These are phyloP conservation scores for Magnaporthales sp. DNA, from an alignment of 2,329 filamentous ascomycete species.

Conservation along the genomic window DNA sequence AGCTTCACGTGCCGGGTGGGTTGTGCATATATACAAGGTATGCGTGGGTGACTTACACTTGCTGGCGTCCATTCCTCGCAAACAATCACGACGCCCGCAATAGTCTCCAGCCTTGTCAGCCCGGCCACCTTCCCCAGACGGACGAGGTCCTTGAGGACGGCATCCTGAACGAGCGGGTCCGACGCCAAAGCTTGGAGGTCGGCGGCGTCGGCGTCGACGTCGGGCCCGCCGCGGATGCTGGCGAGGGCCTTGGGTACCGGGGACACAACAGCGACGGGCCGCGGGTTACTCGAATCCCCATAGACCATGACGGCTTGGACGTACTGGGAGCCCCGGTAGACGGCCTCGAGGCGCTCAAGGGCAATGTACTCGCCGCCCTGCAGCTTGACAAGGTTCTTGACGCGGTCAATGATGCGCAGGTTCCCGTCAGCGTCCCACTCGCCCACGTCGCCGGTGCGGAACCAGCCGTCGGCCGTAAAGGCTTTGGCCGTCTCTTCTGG, in stretches of 20 bases:
- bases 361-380: constrained; percentile 94
- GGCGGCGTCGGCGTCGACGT: neutral
- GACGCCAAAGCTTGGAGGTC: constrained; percentile 58
- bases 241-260: constrained; percentile 56
- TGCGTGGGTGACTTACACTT: constrained; percentile 55
- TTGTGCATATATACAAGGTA: neutral
- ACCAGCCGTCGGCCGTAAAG: constrained; percentile 83
- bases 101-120: constrained; percentile 62
- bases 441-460: constrained; percentile 93
- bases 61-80: constrained; percentile 85
- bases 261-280: constrained; percentile 74
- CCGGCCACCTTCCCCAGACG: constrained; percentile 55
- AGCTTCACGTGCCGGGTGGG: no score
- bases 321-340: constrained; percentile 73
- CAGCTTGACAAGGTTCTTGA: constrained; percentile 98
- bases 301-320: constrained; percentile 85
- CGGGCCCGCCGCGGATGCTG: constrained; percentile 36
- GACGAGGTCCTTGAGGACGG: constrained; percentile 61
- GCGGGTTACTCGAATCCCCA: constrained; percentile 64
- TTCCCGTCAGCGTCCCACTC: constrained; percentile 77
- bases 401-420: constrained; percentile 81
- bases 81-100: constrained; percentile 67
- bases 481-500: constrained; percentile 74
- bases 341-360: constrained; percentile 86
- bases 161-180: constrained; percentile 53